Evolutionary conservation across 139 green algal genomes (phyloP), one percentile per base, ranked within the genome.

Genomic region (Yamagishiella unicocca): DNA sequence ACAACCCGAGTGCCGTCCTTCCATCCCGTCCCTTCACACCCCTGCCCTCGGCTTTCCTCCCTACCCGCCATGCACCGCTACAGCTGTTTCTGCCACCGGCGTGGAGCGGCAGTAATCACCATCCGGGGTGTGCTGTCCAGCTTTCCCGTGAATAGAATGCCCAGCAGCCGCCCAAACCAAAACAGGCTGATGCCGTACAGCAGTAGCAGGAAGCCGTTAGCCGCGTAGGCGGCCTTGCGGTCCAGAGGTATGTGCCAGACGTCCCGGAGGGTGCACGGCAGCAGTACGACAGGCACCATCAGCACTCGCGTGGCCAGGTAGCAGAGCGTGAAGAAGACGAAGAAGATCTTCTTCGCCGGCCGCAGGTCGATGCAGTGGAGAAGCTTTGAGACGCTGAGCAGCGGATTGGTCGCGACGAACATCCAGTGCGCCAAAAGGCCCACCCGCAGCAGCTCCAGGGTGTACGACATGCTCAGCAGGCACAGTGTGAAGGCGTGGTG

Each of bases 111-210:
- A 6, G 38, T 64, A 22, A 79, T 1, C 35, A 87, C 82, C 46
- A 87, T 58, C 1, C 53, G 46, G 17, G 82, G 82, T 35, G 25
- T 42, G 2, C 9, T 37, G 37, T 87, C 82, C 37, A 87, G 82
- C 46, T 87, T 87, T 27, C 82, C 82, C 17, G 67, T 80, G 14
- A 43, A 40, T 37, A 80, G 12, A 35, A 87, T 87, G n/a, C 82
- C 82, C 7, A 87, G 29, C 33, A 87, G 46, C 50, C 82, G 50
- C 25, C 82, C 82, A 27, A 87, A 87, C 82, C 82, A 87, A 19
- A 79, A 87, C 33, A 87, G 12, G 33, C 82, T 87, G 3, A 87
- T 25, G 45, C 67, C 67, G 50, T 87, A 87, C 33, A 87, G 37
- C 46, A 80, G 37, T 6, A 87, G 12, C 46, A 87, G 24, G 9